A percentile compares a stretch with the other conserved stretches of the same genome.
Evolutionary conservation across 139 green algal genomes (phyloP).

Genomic region (Tetraselmis striata): DNA sequence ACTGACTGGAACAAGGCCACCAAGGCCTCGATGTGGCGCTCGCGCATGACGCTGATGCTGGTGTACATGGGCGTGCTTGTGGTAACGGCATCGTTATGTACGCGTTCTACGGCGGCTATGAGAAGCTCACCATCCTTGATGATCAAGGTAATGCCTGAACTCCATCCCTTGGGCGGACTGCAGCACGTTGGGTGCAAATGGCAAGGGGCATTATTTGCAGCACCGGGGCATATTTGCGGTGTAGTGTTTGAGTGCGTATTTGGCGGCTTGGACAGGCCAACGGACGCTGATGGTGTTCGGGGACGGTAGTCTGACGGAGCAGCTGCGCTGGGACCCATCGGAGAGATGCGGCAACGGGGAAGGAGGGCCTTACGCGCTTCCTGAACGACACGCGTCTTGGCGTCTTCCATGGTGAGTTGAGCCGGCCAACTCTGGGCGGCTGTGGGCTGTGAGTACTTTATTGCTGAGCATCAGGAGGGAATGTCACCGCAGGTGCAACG

Average conservation of each 20-base stretch:
- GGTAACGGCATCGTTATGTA: background rate
- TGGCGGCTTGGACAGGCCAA: too few relatives aligned
- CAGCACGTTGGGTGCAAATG: too few relatives aligned
- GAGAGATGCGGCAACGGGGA: background rate
- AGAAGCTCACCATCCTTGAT: background rate
- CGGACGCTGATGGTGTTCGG: background rate
- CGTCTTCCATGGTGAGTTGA: background rate
- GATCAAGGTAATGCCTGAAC: background rate
- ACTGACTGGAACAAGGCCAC: background rate
- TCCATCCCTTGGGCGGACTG: too few relatives aligned
- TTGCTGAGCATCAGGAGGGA: too few relatives aligned
- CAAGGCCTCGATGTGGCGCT: background rate
- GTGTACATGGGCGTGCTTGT: background rate
- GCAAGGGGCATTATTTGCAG: too few relatives aligned
- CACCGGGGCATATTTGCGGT: too few relatives aligned
- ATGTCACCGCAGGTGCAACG: background rate
- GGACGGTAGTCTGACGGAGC: background rate
- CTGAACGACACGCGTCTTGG: background rate
- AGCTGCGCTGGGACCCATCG: background rate
- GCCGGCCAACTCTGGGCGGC: too few relatives aligned
- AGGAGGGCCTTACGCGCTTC: background rate
- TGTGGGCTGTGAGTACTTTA: too few relatives aligned
- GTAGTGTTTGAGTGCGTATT: too few relatives aligned
- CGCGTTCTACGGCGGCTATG: background rate
- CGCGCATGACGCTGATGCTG: background rate